Conservation (phyloP, 345 rosid species). For the Syzygium aromaticum region DNA sequence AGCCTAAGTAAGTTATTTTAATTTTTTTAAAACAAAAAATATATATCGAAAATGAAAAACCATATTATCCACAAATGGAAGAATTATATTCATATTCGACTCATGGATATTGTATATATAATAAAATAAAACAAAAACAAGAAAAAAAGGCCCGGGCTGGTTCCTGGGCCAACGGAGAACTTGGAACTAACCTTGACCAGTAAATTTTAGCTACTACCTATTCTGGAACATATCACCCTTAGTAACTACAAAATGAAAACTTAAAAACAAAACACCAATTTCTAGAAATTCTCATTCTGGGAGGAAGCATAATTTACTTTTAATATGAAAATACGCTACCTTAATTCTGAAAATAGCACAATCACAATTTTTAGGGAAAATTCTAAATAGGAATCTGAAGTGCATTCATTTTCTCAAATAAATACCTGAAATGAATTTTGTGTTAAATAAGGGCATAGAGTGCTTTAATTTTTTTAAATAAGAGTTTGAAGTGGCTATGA, state of each 20-base stretch:
- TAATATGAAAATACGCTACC: background rate
- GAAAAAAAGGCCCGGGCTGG: background rate
- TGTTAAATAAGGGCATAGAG: no score
- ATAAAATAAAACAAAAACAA: no score
- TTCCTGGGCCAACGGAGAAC: no score
- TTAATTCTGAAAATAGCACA: background rate
- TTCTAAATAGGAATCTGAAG: no score
- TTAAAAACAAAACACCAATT: background rate
- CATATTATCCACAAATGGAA: background rate
- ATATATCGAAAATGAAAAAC: background rate
- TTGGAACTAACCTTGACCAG: fast-evolving
- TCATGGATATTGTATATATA: no score
- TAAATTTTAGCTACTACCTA: background rate
- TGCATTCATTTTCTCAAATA: no score
- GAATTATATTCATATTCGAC: background rate
- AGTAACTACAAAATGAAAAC: fast-evolving
- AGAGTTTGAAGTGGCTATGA: no score
- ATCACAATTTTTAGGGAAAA: background rate
- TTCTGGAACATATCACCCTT: fast-evolving
- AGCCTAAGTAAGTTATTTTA: background rate
- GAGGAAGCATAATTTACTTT: background rate
- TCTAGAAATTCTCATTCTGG: background rate
- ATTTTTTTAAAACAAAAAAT: background rate
- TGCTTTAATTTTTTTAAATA: no score
- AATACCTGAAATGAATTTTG: no score